Percentiles rank a stretch among this genome's conserved stretches.
Conservation (phyloP, 805 yeast species). For the Allodekkera sacchari region DNA sequence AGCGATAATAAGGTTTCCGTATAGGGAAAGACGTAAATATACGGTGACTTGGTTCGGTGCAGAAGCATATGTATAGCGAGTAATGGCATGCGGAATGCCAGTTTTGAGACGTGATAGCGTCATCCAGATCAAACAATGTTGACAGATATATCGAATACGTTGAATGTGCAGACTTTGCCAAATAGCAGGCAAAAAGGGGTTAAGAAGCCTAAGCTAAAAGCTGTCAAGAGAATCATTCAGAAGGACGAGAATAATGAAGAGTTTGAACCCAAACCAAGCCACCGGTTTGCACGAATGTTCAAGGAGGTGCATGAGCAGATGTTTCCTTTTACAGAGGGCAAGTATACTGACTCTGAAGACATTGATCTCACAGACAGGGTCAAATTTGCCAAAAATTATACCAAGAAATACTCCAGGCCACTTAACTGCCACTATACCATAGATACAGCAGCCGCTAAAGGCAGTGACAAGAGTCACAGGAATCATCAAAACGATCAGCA, state of each 20-base stretch:
- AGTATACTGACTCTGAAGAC: slow-evolving; percentile 4
- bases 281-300: slow-evolving; percentile 8
- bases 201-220: not conserved
- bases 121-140: slow-evolving; percentile 6
- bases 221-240: not conserved
- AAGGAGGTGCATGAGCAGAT: slow-evolving; percentile 3
- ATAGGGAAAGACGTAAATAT: too few relatives aligned
- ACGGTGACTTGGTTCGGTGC: too few relatives aligned
- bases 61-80: too few relatives aligned
- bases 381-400: slow-evolving; percentile 6
- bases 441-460: slow-evolving; percentile 1
- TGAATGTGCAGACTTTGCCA: not conserved
- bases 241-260: not conserved
- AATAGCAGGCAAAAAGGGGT: not conserved
- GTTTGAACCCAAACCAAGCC: slow-evolving; percentile 7
- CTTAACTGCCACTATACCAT: slow-evolving; percentile 1
- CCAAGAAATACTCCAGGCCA: slow-evolving; percentile 11
- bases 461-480: slow-evolving; percentile 1
- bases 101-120: not conserved
- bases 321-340: slow-evolving; percentile 9
- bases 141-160: slow-evolving; percentile 10
- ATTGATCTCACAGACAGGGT: slow-evolving; percentile 9
- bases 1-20: too few relatives aligned
- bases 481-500: not conserved
- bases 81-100: too few relatives aligned